Percentiles rank a stretch among this genome's conserved stretches.
These are phyloP conservation scores for Pleurotus salmoneostramineus DNA, from an alignment of 768 basidiomycete species.

Conservation along the genomic window DNA sequence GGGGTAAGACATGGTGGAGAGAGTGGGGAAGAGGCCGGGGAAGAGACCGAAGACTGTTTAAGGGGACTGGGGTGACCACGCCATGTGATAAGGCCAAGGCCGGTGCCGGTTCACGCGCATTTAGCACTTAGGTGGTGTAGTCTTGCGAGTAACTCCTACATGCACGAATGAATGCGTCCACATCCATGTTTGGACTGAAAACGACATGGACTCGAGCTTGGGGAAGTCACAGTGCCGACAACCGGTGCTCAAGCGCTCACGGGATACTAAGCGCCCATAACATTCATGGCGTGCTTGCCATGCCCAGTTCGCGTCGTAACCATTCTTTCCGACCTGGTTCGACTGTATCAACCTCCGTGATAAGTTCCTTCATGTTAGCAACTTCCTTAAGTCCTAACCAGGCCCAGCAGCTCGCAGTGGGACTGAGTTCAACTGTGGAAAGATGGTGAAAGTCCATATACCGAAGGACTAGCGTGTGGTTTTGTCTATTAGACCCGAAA, in stretches of 20 bases:
- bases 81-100: neutral
- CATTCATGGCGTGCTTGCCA: neutral
- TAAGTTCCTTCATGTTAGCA: constrained; percentile 27
- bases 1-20: constrained; percentile 38
- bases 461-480: constrained; percentile 24
- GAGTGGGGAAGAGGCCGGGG: neutral
- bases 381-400: constrained; percentile 33
- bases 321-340: neutral
- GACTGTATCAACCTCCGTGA: constrained; percentile 10
- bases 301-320: constrained; percentile 3
- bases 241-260: too few relatives aligned
- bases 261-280: too few relatives aligned
- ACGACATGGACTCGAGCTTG: too few relatives aligned
- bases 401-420: constrained; percentile 10
- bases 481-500: neutral
- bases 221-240: too few relatives aligned
- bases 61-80: neutral
- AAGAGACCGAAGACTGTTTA: neutral
- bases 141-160: neutral
- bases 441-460: constrained; percentile 43
- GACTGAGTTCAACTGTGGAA: constrained; percentile 25
- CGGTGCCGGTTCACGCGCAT: neutral
- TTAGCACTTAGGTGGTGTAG: too few relatives aligned
- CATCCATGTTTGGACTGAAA: too few relatives aligned
- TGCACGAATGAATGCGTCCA: neutral